phyloP scores from a whole-genome alignment of 1,139 yeast species.

The Suhomyces guaymorum region DNA sequence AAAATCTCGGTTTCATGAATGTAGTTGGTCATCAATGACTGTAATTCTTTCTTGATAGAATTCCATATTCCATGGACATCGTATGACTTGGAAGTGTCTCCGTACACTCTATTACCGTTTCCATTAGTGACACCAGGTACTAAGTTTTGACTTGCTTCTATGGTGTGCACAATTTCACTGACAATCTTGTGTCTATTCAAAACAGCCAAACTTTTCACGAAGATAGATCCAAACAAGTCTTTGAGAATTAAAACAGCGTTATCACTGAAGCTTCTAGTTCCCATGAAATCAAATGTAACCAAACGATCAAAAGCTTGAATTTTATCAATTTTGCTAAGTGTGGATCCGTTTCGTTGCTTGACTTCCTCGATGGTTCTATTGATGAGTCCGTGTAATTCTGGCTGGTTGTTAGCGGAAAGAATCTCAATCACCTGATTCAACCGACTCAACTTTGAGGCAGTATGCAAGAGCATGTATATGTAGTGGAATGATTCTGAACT shows the following conservation, averaged over 20 bases:
- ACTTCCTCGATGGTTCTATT: conserved; percentile 66
- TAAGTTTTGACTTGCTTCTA: conserved; percentile 10
- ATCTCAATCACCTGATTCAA: conserved; percentile 62
- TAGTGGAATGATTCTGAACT: conserved; percentile 55
- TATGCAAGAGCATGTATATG: conserved; percentile 54
- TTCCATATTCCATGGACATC: conserved; percentile 60
- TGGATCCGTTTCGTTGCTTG: conserved; percentile 43
- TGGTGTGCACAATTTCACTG: conserved; percentile 47
- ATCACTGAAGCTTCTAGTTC: conserved; percentile 38
- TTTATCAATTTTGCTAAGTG: conserved; percentile 36
- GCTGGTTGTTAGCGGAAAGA: conserved; percentile 46
- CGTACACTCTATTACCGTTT: conserved; percentile 8
- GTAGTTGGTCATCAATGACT: conserved; percentile 57
- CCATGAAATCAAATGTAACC: conserved; percentile 24
- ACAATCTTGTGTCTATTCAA: conserved; percentile 72
- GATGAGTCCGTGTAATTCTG: conserved; percentile 51
- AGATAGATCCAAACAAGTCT: conserved; percentile 70
- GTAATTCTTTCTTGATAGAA: conserved; percentile 57
- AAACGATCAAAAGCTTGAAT: conserved; percentile 31
- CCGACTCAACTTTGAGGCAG: conserved; percentile 63
- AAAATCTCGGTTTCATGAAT: conserved; percentile 32
- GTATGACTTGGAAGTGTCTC: conserved; percentile 10
- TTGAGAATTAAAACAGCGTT: conserved; percentile 59
- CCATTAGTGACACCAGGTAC: conserved; percentile 7
- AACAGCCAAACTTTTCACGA: conserved; percentile 60